Evolutionary conservation across 805 yeast genomes (phyloP), one percentile per base, ranked within the genome.

Genomic region (Nakazawaea wickerhamii): DNA sequence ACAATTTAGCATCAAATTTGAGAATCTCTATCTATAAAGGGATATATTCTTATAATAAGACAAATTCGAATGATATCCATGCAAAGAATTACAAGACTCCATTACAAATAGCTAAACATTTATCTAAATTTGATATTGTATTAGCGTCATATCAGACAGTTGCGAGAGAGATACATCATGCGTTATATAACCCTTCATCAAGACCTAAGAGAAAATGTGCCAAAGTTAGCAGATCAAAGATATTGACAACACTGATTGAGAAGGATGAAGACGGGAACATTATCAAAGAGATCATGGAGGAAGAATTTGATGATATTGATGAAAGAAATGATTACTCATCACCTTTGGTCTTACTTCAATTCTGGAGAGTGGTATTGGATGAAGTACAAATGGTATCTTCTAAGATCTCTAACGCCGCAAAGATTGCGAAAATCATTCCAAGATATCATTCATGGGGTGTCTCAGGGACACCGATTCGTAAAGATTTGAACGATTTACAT

Each of bases 391-490:
- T 90, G 90, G 84, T 93, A 3, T 79, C 87, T 6, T 72, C 75
- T 3, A 81, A 81, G 18, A 70, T 78, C 3, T 76, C 91, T 0
- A 76, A 84, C 40, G 87, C 93, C 1, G 88, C 95, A 17, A 79
- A 75, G 44, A 85, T 89, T 44, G 88, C 96, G 0, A 68, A 84
- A 2, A 64, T 85, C 28, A 75, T 93, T 20, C 91, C 96, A 4
- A 69, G 96, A 40, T 75, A 78, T 36, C 97, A 93, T 62, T 79
- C 96, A 0, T 93, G 98, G 98, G 97, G 95, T 13, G 96, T 90
- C 0, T 86, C 96, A 1, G 99, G 99, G 5, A 93, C 99, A 0
- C 95, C 97, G 0, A 82, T 89, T 13, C 79, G 81, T 49, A 75
- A 74, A 48, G 71, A 77, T 30, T 61, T 84, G 32, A 58, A 68